Evolutionary conservation across 495 filamentous ascomycete genomes (phyloP), one percentile per base, ranked within the genome.

Genomic region (Choiromyces venosus): DNA sequence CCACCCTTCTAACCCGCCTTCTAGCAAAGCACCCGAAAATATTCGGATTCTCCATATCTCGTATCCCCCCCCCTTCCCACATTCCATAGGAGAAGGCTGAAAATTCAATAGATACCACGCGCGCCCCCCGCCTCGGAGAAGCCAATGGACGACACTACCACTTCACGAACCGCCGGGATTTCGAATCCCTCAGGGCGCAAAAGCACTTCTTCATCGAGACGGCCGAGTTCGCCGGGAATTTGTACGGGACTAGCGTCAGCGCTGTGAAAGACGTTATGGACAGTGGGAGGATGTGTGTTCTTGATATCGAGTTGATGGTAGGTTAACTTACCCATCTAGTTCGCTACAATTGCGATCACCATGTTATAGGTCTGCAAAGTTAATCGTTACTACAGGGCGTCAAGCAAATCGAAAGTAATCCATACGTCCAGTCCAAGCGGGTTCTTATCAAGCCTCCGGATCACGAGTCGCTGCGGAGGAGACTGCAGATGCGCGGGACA

Each of bases 21-120:
- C 88, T 89, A 79, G 83, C 82, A 35, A 85, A 87, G 35, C 88
- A 90, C 81, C 92, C 92, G 25, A 85, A 90, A 74, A 89, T 85
- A 46, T 96, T 96, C 83, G 88, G 88, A 10, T 91, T 96, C 77
- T 91, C 90, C 64, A 87, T 97, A 64, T 94, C 91, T 40, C 91
- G 74, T 76, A 52, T 6, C 66, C 46, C 37, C 38, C 67, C 65
- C 72, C 37, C 6, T 44, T 29, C 72, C 16, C 38, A 21, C 39
- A 61, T 29, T 16, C 14, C 61, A 18, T 33, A 12, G 33, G 56
- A 38, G 33, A 44, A 38, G 33, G 37, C 36, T 21, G 35, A 75
- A 46, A 64, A 65, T 25, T 18, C 71, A 46, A 74, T 37, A 72
- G 70, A 96, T 83, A 96, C 93, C 0, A 94, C 93, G 39, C 88